phyloP scores from a whole-genome alignment of 257 asterid genomes.

The Euphrasia confusa region DNA sequence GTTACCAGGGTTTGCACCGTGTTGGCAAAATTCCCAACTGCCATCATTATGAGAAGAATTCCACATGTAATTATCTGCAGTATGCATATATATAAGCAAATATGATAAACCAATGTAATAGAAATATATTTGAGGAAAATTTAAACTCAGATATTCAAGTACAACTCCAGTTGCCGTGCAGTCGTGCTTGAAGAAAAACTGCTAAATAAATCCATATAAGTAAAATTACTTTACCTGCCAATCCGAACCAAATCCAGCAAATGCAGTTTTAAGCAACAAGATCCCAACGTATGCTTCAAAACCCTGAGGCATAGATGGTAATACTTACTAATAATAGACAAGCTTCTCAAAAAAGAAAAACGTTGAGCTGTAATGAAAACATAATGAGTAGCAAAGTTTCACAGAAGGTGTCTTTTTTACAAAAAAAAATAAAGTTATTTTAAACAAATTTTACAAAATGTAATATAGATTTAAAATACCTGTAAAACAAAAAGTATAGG shows the following conservation, averaged over 20 bases:
- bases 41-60: slow-evolving; percentile 84
- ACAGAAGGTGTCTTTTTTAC: not conserved
- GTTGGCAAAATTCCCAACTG: slow-evolving; percentile 81
- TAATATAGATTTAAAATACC: slow-evolving; percentile 36
- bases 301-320: slow-evolving; percentile 45
- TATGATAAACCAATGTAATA: not conserved
- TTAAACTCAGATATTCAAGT: not conserved
- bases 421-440: not conserved
- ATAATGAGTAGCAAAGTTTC: slow-evolving; percentile 18
- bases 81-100: not conserved
- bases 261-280: slow-evolving; percentile 61
- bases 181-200: slow-evolving; percentile 7
- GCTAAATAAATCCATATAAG: not conserved
- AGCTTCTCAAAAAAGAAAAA: not conserved
- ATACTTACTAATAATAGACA: slow-evolving; percentile 10
- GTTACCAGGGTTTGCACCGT: slow-evolving; percentile 86
- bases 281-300: slow-evolving; percentile 91
- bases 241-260: slow-evolving; percentile 57
- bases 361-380: not conserved
- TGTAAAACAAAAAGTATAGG: slow-evolving; percentile 75
- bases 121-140: slow-evolving; percentile 3
- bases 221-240: slow-evolving; percentile 68
- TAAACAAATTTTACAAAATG: not conserved
- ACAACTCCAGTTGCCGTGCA: slow-evolving; percentile 3
- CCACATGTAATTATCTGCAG: slow-evolving; percentile 89